Base-by-base conservation (phyloP, 1,284 basidiomycete species). In the Apiotrichum montevideense region DNA sequence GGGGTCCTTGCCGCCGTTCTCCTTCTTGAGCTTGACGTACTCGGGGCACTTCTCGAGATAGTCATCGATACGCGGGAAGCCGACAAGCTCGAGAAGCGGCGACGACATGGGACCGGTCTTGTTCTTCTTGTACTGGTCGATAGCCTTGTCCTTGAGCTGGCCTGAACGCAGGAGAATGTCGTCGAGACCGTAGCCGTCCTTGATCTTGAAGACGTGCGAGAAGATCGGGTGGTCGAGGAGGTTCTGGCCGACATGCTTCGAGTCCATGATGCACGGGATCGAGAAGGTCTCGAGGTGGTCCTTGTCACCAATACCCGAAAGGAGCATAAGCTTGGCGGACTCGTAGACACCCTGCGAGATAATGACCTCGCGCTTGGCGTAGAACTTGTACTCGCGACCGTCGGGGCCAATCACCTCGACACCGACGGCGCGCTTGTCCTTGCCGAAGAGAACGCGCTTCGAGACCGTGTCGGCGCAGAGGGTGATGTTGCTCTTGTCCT, bases 211-310 rank as follows among this genome's bases (percentile, higher is more conserved):
- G 14, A 58, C 57, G 43, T 58, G 57, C 40, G 56, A 48, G 52
- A 57, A 57, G 48, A 57, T 57, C 37, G 56, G 56, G 72, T 87
- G 86, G 69, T 89, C 86, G 67, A 87, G 85, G 43, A 88, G 69
- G 74, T 87, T 84, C 71, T 85, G 82, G 0, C 88, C 88, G 52
- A 90, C 87, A 57, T 86, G 85, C 2, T 87, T 76, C 34, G 46
- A 50, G 35, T 63, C 56, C 37, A 62, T 57, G n/a, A 54, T 43
- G 9, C 54, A 46, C 32, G 59, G 54, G 46, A 66, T 61, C 15
- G 60, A 58, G 33, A 65, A 46, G 6, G 39, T 32, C 34, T 56
- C 39, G 32, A 59, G 58, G 33, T 55, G 32, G 15, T 35, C 46
- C 37, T 46, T 35, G 55, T 42, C 43, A 10, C 58, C 58, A 14